Evolutionary conservation across 139 green algal species (phyloP), one percentile per base, ranked within the genome.

Genomic region (Axilococcus clingmanii): DNA sequence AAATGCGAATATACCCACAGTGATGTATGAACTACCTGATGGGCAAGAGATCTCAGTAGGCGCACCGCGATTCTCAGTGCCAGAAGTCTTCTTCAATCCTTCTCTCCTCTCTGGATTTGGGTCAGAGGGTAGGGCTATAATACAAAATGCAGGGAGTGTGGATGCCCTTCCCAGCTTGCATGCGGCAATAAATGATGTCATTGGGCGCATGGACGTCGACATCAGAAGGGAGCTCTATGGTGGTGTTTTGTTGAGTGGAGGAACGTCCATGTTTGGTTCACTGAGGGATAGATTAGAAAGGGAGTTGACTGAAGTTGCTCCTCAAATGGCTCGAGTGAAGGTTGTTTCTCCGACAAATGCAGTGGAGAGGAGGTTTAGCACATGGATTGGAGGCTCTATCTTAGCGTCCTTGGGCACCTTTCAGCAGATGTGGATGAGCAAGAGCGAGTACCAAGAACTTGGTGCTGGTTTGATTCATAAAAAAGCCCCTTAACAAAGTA

Each of bases 401-500:
- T 76, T 97, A 31, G 76, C 86, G 11, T 91, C 73, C 4, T 69
- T 97, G 33, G 89, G 89, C 7, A 85, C 82, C 5, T 97, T 97
- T 69, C 89, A 97, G 55, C 90, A 96, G 63, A 89, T 96, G 85
- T 97, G 90, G 90, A 86, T 97, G 78, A 86, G 68, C 24, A 87
- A 85, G 46, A 58, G 68, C 28, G 90, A 97, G 65, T 97, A 94
- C 54, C 69, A 86, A 17, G 90, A 97, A 76, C 75, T 94, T 48
- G 90, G 90, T 2, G 53, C 91, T 8, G 59, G 61, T 0, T 73
- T 96, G 20, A 88, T 97, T 17, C 84, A 96, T 67, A 63, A 85
- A 1, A 93, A 90, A 60, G 65, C 79, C 19, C 84, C 85, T 8
- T 94, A 41, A 50, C 40, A 23, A 22, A 20, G 25, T 6, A 42